Percentiles rank a stretch among this genome's conserved stretches.
These are phyloP conservation scores for Colletotrichum cordylinicola DNA, from an alignment of 2,329 filamentous ascomycete species.

Conservation along the genomic window DNA sequence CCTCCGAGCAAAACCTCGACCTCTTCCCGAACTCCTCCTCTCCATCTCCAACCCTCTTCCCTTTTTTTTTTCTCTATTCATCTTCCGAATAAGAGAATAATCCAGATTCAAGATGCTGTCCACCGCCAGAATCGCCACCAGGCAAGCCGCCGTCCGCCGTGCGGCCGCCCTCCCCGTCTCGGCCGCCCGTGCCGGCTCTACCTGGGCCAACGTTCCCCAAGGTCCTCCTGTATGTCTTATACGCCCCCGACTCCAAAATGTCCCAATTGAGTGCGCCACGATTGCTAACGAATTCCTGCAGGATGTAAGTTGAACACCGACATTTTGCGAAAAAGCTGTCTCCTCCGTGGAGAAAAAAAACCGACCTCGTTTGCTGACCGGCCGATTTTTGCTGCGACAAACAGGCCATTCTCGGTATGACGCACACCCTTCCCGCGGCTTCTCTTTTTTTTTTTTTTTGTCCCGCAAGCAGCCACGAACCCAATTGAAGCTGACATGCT, in stretches of 20 bases:
- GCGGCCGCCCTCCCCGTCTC: slow-evolving; percentile 17
- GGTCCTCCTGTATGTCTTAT: slow-evolving; percentile 82
- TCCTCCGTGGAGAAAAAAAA: background rate
- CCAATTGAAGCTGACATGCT: slow-evolving; percentile 27
- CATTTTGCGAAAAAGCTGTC: background rate
- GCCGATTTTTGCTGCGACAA: slow-evolving; percentile 22
- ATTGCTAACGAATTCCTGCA: slow-evolving; percentile 32
- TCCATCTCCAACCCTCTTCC: background rate
- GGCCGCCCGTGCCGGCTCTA: slow-evolving; percentile 65
- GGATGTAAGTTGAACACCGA: slow-evolving; percentile 41
- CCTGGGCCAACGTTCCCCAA: slow-evolving; percentile 90
- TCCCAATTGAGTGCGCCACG: slow-evolving; percentile 32
- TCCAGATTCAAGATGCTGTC: slow-evolving; percentile 20
- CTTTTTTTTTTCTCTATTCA: background rate
- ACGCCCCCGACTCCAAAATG: background rate
- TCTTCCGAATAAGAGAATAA: background rate
- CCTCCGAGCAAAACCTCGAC: background rate
- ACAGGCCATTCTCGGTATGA: slow-evolving; percentile 79
- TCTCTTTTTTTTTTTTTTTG: background rate
- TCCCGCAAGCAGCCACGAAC: background rate
- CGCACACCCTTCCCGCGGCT: slow-evolving; percentile 21
- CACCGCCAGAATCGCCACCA: slow-evolving; percentile 23
- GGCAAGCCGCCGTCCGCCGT: slow-evolving; percentile 24
- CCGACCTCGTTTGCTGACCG: slow-evolving; percentile 22
- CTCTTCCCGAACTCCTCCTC: background rate